Evolutionary conservation across 2,329 filamentous ascomycete species (phyloP), one percentile per base, ranked within the genome.

Genomic region (Sphaceloma murrayae): DNA sequence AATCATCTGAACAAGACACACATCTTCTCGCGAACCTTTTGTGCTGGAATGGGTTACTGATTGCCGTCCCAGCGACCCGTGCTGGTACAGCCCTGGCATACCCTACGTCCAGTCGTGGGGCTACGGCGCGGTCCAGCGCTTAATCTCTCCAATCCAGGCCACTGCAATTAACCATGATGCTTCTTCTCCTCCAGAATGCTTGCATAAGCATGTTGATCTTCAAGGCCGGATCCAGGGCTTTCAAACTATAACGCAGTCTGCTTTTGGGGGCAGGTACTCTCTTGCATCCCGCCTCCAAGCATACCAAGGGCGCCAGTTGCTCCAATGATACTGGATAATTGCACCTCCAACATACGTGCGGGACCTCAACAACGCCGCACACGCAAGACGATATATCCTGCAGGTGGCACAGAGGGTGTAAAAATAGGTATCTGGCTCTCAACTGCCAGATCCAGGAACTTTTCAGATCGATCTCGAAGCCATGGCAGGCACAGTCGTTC

Each of bases 401-500:
- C 24, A 5, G 17, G 22, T 29, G 22, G 22, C 27, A 16, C 36
- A 22, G 17, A 26, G n/a, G n/a, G n/a, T 40, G 10, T 19, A 40
- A 40, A 40, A 40, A 40, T 30, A 40, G 36, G 24, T 40, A 8
- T 16, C 17, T 40, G 14, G 3, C 7, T 26, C 18, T 22, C 21
- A 16, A 16, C 11, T 8, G 17, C 16, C 13, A 10, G 13, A 40
- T 40, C 36, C 36, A n/a, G n/a, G n/a, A n/a, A n/a, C n/a, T n/a
- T n/a, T n/a, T n/a, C n/a, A 22, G 36, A 40, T 40, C 24, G 21
- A 27, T 24, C 36, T 14, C 29, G 36, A 21, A 40, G 36, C 22
- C 36, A 13, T 40, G 36, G 36, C 36, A 29, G 24, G 36, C 36
- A 40, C 36, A 40, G n/a, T 40, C 33, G 27, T 27, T 40, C 24